Evolutionary conservation across 495 filamentous ascomycete genomes (phyloP).

Genomic region (Lepidopterella palustris): DNA sequence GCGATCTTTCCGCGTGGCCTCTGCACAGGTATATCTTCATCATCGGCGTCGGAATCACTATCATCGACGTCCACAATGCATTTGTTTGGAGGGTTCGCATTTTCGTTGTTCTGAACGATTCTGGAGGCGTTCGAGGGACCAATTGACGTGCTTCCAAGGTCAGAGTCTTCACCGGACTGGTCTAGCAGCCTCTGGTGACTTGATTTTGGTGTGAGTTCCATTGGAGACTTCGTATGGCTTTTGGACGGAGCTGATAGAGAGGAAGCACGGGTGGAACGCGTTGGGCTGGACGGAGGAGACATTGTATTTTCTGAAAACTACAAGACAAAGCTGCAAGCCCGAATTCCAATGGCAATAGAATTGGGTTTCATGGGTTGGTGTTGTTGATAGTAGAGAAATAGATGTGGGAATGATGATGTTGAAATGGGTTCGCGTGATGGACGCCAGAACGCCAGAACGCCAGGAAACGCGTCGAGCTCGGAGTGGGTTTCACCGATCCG

Average conservation of each 20-base stretch:
- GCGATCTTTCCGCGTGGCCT: slow-evolving; percentile 14
- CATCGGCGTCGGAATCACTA: slow-evolving; percentile 14
- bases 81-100: not conserved
- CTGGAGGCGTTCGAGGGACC: not conserved
- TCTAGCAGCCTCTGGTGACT: not conserved
- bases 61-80: not conserved
- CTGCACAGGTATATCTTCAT: slow-evolving; percentile 9
- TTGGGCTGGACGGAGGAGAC: not conserved
- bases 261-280: not conserved
- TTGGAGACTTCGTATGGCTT: not conserved
- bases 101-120: not conserved
- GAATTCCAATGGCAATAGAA: not conserved
- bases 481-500: too few relatives aligned
- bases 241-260: not conserved
- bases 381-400: too few relatives aligned
- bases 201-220: not conserved
- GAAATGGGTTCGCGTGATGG: too few relatives aligned
- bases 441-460: too few relatives aligned
- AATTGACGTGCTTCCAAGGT: not conserved
- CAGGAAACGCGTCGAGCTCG: too few relatives aligned
- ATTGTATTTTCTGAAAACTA: not conserved
- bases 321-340: not conserved
- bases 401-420: too few relatives aligned
- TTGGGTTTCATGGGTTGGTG: too few relatives aligned
- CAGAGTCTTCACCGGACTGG: not conserved